Percentiles rank a stretch among this genome's conserved stretches.
These are phyloP conservation scores for Pythium brassicae DNA, from an alignment of 352 stramenopile genomes.

Conservation along the genomic window DNA sequence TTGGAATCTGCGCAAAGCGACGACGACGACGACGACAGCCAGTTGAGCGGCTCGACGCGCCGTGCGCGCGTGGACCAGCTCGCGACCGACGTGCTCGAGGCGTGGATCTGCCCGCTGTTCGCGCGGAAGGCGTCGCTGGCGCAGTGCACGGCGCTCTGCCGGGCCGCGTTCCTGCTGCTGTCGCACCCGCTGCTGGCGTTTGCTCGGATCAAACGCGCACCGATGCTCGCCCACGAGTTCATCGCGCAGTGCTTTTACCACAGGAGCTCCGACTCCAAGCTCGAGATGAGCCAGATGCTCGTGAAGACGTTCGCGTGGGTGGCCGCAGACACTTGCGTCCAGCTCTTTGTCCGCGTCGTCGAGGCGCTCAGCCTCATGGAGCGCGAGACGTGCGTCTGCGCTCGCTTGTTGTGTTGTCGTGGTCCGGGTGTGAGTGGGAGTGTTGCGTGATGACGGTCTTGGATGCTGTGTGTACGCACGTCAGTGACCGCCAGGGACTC, in stretches of 20 bases:
- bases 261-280: constrained; percentile 38
- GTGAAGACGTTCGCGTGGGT: constrained; percentile 57
- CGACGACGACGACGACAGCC: constrained; percentile 39
- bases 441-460: neutral
- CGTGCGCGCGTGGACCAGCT: constrained; percentile 58
- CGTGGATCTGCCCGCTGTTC: constrained; percentile 53
- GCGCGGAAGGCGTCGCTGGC: constrained; percentile 40
- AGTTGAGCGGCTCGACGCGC: constrained; percentile 31
- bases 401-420: neutral
- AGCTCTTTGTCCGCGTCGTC: constrained; percentile 45
- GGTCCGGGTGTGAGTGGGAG: neutral
- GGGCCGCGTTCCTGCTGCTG: constrained; percentile 62
- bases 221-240: constrained; percentile 42
- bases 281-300: constrained; percentile 58
- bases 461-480: neutral
- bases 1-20: constrained; percentile 8
- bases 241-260: constrained; percentile 61
- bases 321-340: constrained; percentile 33
- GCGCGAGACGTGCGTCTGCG: constrained; percentile 38
- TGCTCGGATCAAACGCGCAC: constrained; percentile 36
- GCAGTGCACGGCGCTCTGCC: constrained; percentile 47
- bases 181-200: constrained; percentile 58
- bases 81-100: constrained; percentile 38
- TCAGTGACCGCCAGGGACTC: constrained; percentile 42
- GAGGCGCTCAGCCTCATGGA: constrained; percentile 64